Conservation (phyloP, 2,329 filamentous ascomycete species). For the Epichloe brachyelytri region DNA sequence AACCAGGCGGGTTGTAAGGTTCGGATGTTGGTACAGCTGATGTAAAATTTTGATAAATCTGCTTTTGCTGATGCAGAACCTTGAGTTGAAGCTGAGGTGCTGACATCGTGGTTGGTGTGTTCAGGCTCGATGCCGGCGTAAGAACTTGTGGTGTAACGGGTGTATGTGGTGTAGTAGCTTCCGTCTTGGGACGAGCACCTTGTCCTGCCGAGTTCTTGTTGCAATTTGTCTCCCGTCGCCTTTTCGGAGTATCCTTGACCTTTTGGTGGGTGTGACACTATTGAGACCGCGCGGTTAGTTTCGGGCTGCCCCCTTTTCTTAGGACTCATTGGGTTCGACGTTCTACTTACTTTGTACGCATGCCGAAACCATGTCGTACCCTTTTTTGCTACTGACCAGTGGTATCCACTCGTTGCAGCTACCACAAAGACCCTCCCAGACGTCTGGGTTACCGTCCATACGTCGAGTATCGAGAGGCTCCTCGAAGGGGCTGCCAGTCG, state of each 20-base stretch:
- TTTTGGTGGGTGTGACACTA: constrained; percentile 62
- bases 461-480: constrained; percentile 62
- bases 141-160: constrained; percentile 18
- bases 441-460: constrained; percentile 69
- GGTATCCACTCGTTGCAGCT: constrained; percentile 73
- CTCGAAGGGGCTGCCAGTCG: constrained; percentile 66
- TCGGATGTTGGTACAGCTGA: neutral
- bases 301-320: neutral
- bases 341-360: constrained; percentile 59
- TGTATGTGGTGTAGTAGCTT: constrained; percentile 22
- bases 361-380: constrained; percentile 88
- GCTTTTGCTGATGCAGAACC: neutral
- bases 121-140: constrained; percentile 8
- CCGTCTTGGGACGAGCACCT: constrained; percentile 33
- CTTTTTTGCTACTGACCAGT: constrained; percentile 71
- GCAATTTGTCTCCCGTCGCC: constrained; percentile 47
- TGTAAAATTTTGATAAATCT: neutral
- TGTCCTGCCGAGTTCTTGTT: constrained; percentile 23
- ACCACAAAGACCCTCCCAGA: constrained; percentile 69
- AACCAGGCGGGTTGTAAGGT: neutral
- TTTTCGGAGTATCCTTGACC: constrained; percentile 57
- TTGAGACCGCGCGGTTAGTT: neutral
- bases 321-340: constrained; percentile 1
- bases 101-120: constrained; percentile 3
- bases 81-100: constrained; percentile 5